These are phyloP conservation scores for Lunularia cruciata DNA, from an alignment of 225 moss, liverwort and hornwort genomes.

Conservation along the genomic window DNA sequence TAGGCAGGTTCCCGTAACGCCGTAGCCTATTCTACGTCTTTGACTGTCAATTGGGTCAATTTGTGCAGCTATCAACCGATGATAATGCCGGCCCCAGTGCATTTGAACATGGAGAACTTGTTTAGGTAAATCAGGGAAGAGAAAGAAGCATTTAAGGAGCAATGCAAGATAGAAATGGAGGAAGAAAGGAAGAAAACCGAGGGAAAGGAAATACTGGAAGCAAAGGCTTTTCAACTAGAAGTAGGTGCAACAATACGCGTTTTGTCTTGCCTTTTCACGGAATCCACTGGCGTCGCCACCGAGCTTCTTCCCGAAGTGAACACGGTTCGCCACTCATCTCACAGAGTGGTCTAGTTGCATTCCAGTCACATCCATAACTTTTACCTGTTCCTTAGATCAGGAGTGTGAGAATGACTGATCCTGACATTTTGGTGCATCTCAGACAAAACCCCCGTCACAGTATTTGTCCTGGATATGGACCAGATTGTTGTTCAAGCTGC, in stretches of 20 bases:
- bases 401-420: no score
- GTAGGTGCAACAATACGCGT: constrained; percentile 69
- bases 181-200: constrained; percentile 32
- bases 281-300: constrained; percentile 70
- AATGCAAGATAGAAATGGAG: constrained; percentile 44
- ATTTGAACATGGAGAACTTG: constrained; percentile 63
- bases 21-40: no score
- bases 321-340: no score
- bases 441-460: constrained; percentile 67
- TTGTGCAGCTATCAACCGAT: constrained; percentile 66
- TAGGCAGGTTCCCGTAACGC: no score
- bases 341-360: no score
- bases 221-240: constrained; percentile 46
- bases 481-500: constrained; percentile 36
- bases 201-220: constrained; percentile 12
- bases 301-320: constrained; percentile 53
- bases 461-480: constrained; percentile 48
- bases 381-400: no score
- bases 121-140: constrained; percentile 54
- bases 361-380: no score
- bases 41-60: not conserved
- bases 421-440: no score
- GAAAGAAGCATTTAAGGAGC: constrained; percentile 68
- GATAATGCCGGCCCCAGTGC: constrained; percentile 84
- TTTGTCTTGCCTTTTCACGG: constrained; percentile 67